phyloP scores from a whole-genome alignment of 2,329 filamentous ascomycete species.

The Colletotrichum simmondsii region DNA sequence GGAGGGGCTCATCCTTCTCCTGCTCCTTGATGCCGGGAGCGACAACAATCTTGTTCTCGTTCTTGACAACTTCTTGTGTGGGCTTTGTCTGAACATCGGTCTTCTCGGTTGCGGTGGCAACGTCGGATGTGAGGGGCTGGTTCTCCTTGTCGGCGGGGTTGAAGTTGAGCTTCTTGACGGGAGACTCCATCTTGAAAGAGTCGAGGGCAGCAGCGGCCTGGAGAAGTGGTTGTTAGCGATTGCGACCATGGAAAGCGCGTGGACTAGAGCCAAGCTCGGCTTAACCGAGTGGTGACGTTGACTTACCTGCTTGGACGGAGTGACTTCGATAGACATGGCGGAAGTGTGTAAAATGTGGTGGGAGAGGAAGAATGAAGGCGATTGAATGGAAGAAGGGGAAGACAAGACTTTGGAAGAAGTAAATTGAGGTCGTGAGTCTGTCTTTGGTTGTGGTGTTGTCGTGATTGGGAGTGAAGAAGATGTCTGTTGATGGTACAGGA shows the following conservation, averaged over 20 bases:
- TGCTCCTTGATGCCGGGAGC: slow-evolving; percentile 70
- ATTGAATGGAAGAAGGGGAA: slow-evolving; percentile 24
- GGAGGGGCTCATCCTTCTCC: slow-evolving; percentile 87
- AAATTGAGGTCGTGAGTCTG: slow-evolving; percentile 10
- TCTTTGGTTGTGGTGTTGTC: background rate
- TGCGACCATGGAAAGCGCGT: background rate
- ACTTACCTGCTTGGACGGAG: slow-evolving; percentile 68
- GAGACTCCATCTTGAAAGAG: slow-evolving; percentile 91
- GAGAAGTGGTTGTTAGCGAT: slow-evolving; percentile 44
- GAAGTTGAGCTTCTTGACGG: slow-evolving; percentile 90
- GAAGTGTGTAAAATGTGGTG: background rate
- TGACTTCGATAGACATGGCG: slow-evolving; percentile 81
- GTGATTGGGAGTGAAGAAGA: slow-evolving; percentile 24
- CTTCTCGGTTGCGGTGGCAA: slow-evolving; percentile 64
- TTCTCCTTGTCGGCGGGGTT: slow-evolving; percentile 84
- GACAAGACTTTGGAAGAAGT: slow-evolving; percentile 30
- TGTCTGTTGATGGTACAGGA: background rate
- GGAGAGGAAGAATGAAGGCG: slow-evolving; percentile 6
- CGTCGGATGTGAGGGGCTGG: slow-evolving; percentile 60
- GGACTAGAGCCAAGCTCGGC: slow-evolving; percentile 13
- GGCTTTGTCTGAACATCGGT: slow-evolving; percentile 72
- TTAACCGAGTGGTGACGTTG: slow-evolving; percentile 39
- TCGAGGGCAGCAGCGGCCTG: slow-evolving; percentile 90
- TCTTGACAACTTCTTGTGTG: slow-evolving; percentile 56
- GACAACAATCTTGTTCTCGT: slow-evolving; percentile 55